phyloP scores from a whole-genome alignment of 164 flowering plant genomes.

The Dillenia turbinata region DNA sequence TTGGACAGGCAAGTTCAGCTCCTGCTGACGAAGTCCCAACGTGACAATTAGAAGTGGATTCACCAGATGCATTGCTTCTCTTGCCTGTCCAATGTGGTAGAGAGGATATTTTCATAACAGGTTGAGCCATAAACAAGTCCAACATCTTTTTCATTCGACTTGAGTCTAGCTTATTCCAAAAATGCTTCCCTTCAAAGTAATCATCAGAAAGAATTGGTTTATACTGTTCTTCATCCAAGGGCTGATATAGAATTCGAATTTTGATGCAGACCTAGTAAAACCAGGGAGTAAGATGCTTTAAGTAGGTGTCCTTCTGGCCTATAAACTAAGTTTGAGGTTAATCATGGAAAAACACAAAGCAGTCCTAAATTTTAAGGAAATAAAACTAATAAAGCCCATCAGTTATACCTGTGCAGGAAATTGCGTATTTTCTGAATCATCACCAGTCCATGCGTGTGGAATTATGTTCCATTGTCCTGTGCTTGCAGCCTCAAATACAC shows the following conservation, averaged over 20 bases:
- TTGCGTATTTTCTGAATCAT: slow-evolving; percentile 52
- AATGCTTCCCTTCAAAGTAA: slow-evolving; percentile 42
- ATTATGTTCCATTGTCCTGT: slow-evolving; percentile 58
- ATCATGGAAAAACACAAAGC: neutral
- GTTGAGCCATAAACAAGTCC: slow-evolving; percentile 33
- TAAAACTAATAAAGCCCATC: too few relatives aligned
- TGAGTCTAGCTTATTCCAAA: slow-evolving; percentile 92
- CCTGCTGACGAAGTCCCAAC: too few relatives aligned
- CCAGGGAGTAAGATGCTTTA: too few relatives aligned
- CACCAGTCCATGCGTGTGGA: slow-evolving; percentile 72
- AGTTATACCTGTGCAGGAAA: slow-evolving; percentile 67
- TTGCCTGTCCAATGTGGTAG: slow-evolving; percentile 12
- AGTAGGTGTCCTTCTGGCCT: too few relatives aligned
- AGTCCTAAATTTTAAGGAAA: too few relatives aligned
- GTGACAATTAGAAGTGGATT: too few relatives aligned
- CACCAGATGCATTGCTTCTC: slow-evolving; percentile 15
- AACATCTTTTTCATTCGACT: slow-evolving; percentile 56
- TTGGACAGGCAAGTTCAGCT: too few relatives aligned
- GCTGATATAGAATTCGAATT: slow-evolving; percentile 43
- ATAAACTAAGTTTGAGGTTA: too few relatives aligned
- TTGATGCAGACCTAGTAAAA: slow-evolving; percentile 57
- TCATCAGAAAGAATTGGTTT: slow-evolving; percentile 55
- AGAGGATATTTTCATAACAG: slow-evolving; percentile 22
- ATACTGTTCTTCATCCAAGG: slow-evolving; percentile 57
- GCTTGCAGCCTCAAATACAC: slow-evolving; percentile 82